Conservation (phyloP, 2,329 filamentous ascomycete species). For the Coleophoma eucalyptorum region DNA sequence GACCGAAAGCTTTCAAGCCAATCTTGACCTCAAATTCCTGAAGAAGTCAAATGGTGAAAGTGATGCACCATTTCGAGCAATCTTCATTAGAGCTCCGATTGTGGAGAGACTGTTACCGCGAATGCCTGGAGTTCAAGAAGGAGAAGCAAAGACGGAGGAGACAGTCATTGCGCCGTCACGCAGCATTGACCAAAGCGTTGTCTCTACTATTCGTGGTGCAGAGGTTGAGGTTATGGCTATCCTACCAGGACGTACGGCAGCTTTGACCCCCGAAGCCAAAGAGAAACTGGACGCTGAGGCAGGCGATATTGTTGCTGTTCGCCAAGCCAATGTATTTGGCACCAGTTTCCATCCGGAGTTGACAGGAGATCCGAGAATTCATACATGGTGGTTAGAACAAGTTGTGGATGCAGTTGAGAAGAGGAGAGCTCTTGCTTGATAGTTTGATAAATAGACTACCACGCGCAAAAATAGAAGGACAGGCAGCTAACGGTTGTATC, state of each 20-base stretch:
- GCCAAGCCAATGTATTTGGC: constrained; percentile 87
- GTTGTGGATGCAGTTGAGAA: constrained; percentile 41
- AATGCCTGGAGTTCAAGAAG: constrained; percentile 23
- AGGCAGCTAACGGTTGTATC: too few species aligned
- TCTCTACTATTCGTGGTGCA: constrained; percentile 13
- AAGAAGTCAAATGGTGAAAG: constrained; percentile 19
- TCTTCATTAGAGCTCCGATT: constrained; percentile 93
- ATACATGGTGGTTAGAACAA: constrained; percentile 87
- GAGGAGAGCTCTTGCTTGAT: constrained; percentile 6
- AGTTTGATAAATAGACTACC: background rate
- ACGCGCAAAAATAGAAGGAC: too few species aligned
- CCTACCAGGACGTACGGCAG: constrained; percentile 38
- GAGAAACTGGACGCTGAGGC: constrained; percentile 33
- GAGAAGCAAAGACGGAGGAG: constrained; percentile 38
- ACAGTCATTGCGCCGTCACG: constrained; percentile 25
- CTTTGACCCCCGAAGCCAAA: constrained; percentile 34
- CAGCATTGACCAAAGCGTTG: constrained; percentile 13
- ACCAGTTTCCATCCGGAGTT: constrained; percentile 96
- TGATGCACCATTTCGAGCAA: constrained; percentile 65
- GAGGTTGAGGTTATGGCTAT: constrained; percentile 48
- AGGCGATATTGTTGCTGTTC: constrained; percentile 82
- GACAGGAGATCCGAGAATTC: constrained; percentile 82
- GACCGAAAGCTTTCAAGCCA: constrained; percentile 82
- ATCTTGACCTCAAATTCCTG: constrained; percentile 71
- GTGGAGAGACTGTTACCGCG: constrained; percentile 73